These are phyloP conservation scores for Eucalyptus melliodora DNA, from an alignment of 345 rosid genomes.

Conservation along the genomic window DNA sequence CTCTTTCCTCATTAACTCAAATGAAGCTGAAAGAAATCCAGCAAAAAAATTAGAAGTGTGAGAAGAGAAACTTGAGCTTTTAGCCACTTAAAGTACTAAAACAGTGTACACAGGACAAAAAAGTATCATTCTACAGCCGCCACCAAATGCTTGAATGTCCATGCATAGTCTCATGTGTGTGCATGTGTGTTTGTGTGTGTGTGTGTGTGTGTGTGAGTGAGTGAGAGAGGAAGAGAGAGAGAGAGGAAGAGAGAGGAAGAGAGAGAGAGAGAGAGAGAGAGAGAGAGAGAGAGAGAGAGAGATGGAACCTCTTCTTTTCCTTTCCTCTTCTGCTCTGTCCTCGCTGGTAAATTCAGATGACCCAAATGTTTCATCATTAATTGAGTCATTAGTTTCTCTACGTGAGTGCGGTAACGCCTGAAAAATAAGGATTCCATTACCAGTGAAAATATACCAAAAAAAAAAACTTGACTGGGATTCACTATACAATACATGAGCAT, in stretches of 20 bases:
- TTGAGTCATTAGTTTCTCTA: slow-evolving; percentile 60
- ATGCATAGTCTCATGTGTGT: background rate
- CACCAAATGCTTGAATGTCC: background rate
- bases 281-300: background rate
- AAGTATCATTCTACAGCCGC: background rate
- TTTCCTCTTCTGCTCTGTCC: slow-evolving; percentile 94
- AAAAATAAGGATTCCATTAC: background rate
- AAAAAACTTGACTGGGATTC: background rate
- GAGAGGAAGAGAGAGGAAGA: background rate
- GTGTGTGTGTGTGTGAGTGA: background rate
- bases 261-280: background rate
- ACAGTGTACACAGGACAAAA: background rate
- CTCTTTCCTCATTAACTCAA: slow-evolving; percentile 94
- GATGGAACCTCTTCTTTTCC: slow-evolving; percentile 77
- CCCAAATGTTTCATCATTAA: slow-evolving; percentile 93
- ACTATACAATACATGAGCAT: background rate
- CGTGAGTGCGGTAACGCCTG: slow-evolving; percentile 70
- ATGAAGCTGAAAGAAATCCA: slow-evolving; percentile 49
- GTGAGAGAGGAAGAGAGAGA: background rate
- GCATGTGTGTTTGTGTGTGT: background rate
- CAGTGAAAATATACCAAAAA: background rate
- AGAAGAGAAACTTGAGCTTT: background rate
- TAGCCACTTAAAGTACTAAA: background rate
- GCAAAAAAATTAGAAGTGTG: slow-evolving; percentile 1
- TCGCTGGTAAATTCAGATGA: slow-evolving; percentile 64